Percentiles rank a stretch among this genome's conserved stretches.
Conservation (phyloP, 352 stramenopile species). For the Phytophthora multivora region DNA sequence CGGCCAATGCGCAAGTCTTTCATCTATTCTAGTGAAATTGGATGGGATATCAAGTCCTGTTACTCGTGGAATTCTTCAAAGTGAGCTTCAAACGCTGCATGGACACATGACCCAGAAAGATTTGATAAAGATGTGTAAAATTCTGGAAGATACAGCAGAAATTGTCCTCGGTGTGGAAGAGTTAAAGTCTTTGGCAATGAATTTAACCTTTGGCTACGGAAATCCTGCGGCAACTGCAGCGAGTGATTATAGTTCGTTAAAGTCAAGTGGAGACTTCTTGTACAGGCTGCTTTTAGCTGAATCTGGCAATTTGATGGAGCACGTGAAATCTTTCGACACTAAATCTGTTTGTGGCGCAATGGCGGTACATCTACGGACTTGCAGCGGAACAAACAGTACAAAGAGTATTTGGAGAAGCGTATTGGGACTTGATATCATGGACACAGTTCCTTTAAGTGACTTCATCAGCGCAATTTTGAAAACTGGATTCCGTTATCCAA, state of each 20-base stretch:
- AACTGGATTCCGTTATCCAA: slow-evolving; percentile 35
- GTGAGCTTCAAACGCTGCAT: slow-evolving; percentile 53
- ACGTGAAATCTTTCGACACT: slow-evolving; percentile 43
- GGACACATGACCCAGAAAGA: slow-evolving; percentile 44
- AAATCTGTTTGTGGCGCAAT: slow-evolving; percentile 39
- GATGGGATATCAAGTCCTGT: slow-evolving; percentile 4
- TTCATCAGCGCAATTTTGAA: slow-evolving; percentile 51
- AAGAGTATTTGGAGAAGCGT: slow-evolving; percentile 54
- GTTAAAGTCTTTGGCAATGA: slow-evolving; percentile 46
- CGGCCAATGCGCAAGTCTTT: slow-evolving; percentile 1
- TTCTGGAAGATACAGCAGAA: slow-evolving; percentile 33
- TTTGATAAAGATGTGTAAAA: slow-evolving; percentile 25
- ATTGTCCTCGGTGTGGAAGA: slow-evolving; percentile 34
- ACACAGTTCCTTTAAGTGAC: slow-evolving; percentile 45
- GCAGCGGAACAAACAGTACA: slow-evolving; percentile 32
- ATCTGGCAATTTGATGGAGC: slow-evolving; percentile 22
- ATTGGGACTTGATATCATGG: slow-evolving; percentile 37
- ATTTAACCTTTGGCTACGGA: slow-evolving; percentile 48
- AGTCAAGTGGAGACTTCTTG: slow-evolving; percentile 39
- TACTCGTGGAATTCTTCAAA: slow-evolving; percentile 34
- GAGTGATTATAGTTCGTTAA: background rate
- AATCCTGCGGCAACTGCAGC: background rate
- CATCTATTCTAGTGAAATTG: slow-evolving; percentile 28
- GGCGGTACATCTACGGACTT: slow-evolving; percentile 35
- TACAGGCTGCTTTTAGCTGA: slow-evolving; percentile 33